Percentiles rank a stretch among this genome's conserved stretches.
These are phyloP conservation scores for Clavulina sp. DNA, from an alignment of 768 basidiomycete genomes.

Conservation along the genomic window DNA sequence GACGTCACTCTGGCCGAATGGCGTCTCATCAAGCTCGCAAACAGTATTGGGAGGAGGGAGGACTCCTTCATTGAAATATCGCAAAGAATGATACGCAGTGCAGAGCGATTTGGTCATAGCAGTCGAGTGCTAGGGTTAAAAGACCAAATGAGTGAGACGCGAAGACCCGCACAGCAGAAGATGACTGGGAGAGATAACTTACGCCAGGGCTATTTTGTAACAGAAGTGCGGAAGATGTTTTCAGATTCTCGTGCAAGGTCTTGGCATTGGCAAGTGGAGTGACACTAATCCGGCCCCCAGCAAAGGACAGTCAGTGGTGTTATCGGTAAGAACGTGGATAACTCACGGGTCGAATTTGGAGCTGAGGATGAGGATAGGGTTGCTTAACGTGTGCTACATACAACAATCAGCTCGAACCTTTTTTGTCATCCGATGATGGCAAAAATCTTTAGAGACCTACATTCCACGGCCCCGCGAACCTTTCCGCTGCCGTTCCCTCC, in stretches of 20 bases:
- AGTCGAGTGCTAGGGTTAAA: neutral
- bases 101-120: neutral
- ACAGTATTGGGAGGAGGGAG: neutral
- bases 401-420: no score
- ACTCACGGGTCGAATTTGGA: constrained; percentile 3
- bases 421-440: no score
- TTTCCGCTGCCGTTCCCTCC: neutral
- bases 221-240: neutral
- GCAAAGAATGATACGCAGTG: neutral
- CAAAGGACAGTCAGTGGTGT: neutral
- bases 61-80: neutral
- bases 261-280: neutral
- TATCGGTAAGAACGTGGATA: neutral
- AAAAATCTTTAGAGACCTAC: no score
- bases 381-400: constrained; percentile 2
- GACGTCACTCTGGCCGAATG: no score
- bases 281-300: neutral
- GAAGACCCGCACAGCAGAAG: neutral
- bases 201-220: neutral
- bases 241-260: neutral
- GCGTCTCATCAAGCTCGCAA: neutral
- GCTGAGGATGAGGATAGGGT: constrained; percentile 3
- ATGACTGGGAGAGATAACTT: neutral
- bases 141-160: neutral
- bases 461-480: constrained; percentile 5